Conservation (phyloP, 2,329 filamentous ascomycete genomes). For the Pestalotiopsis sp. region DNA sequence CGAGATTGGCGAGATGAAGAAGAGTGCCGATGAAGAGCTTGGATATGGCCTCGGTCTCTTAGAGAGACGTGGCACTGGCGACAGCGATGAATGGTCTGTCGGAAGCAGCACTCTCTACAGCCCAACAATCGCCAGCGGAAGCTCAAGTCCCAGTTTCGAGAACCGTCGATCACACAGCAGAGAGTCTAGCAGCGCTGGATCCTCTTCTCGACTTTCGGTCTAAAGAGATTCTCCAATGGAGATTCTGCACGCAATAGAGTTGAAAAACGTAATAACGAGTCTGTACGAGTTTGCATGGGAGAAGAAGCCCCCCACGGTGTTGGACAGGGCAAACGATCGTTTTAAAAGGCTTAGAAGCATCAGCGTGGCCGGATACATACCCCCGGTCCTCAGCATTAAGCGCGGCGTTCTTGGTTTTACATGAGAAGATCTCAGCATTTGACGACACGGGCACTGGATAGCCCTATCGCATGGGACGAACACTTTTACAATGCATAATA, state of each 20-base stretch:
- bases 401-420: constrained; percentile 7
- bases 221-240: neutral
- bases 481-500: neutral
- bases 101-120: constrained; percentile 16
- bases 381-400: constrained; percentile 6
- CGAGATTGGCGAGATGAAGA: constrained; percentile 69
- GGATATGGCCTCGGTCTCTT: constrained; percentile 16
- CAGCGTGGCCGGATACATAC: constrained; percentile 4
- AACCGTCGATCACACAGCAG: neutral
- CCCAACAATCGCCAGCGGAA: constrained; percentile 14
- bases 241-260: neutral
- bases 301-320: neutral
- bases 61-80: constrained; percentile 12
- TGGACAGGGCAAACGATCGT: neutral
- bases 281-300: neutral
- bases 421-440: neutral
- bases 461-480: neutral
- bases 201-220: neutral
- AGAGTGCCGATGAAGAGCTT: constrained; percentile 23
- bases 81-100: constrained; percentile 16
- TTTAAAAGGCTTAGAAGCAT: constrained; percentile 1
- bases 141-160: constrained; percentile 7
- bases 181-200: neutral
- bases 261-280: neutral
- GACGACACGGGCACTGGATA: neutral